Percentiles rank a stretch among this genome's conserved stretches.
phyloP scores from a whole-genome alignment of 106 monocot genomes.

The Phalaenopsis equestris region DNA sequence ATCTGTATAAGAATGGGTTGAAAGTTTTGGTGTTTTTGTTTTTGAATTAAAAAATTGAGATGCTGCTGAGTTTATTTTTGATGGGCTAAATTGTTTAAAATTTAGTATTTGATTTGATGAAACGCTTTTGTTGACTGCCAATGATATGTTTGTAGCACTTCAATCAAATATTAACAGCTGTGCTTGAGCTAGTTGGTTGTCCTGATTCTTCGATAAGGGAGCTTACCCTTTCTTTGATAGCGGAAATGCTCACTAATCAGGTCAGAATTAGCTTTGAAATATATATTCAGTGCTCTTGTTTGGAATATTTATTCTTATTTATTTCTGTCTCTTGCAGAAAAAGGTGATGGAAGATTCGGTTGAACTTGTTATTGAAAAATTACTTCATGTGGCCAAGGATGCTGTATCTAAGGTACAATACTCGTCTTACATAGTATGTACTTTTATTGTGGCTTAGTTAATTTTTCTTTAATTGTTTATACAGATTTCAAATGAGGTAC shows the following conservation, averaged over 20 bases:
- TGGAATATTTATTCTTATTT: too few species aligned
- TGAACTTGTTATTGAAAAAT: constrained; percentile 91
- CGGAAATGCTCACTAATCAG: constrained; percentile 91
- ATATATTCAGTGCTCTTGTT: too few species aligned
- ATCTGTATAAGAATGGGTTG: too few species aligned
- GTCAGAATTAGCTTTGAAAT: constrained; percentile 10
- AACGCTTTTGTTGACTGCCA: too few species aligned
- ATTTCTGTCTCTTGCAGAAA: constrained; percentile 36
- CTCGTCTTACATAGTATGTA: constrained; percentile 3
- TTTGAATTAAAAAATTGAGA: too few species aligned
- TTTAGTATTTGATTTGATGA: too few species aligned
- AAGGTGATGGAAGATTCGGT: constrained; percentile 83
- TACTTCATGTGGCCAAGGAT: constrained; percentile 76
- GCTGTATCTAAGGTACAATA: constrained; percentile 49
- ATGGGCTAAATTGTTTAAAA: too few species aligned
- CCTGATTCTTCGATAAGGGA: constrained; percentile 68
- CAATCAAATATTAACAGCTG: constrained; percentile 86
- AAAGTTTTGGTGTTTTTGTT: neutral
- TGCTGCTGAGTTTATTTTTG: too few species aligned
- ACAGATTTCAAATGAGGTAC: constrained; percentile 91
- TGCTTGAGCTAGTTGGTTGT: constrained; percentile 82
- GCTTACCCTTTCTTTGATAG: constrained; percentile 69
- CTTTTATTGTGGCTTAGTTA: constrained; percentile 7
- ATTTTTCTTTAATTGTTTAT: constrained; percentile 6
- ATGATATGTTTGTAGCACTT: constrained; percentile 40